Evolutionary conservation across 139 green algal genomes (phyloP).

Genomic region (Auxenochlorella protothecoides): DNA sequence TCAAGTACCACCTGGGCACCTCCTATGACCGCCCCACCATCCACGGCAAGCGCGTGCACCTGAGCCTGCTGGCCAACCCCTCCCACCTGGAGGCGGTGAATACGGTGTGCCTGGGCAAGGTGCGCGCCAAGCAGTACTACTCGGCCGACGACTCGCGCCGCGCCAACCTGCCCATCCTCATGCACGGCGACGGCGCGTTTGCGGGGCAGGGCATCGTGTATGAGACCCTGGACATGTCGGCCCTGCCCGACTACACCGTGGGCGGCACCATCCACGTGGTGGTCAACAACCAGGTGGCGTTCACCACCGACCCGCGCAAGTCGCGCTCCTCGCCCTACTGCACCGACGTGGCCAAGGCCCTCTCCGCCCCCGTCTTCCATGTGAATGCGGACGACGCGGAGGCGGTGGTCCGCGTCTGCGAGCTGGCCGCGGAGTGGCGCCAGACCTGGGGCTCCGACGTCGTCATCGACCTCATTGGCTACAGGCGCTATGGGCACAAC

Average conservation of each 20-base stretch:
- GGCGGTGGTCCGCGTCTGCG: conserved; percentile 74
- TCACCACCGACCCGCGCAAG: conserved; percentile 94
- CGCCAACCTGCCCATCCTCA: conserved; percentile 72
- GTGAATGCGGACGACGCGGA: conserved; percentile 97
- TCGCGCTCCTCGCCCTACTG: conserved; percentile 76
- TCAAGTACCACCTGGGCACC: conserved; percentile 99
- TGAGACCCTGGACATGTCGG: conserved; percentile 92
- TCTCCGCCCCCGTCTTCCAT: conserved; percentile 92
- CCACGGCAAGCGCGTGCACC: conserved; percentile 76
- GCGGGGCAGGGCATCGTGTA: conserved; percentile 95
- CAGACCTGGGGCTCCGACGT: conserved; percentile 84
- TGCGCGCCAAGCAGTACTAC: conserved; percentile 94
- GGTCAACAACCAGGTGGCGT: conserved; percentile 99
- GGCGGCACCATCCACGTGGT: conserved; percentile 93
- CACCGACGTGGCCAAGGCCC: conserved; percentile 93
- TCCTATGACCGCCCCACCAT: conserved; percentile 87
- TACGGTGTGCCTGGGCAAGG: conserved; percentile 88
- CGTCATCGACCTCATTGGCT: conserved; percentile 92
- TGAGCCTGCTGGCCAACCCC: conserved; percentile 93
- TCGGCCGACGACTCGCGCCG: conserved; percentile 38
- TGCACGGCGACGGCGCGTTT: conserved; percentile 95
- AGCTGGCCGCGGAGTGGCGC: conserved; percentile 91
- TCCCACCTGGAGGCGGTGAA: conserved; percentile 94
- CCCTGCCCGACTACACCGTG: conserved; percentile 87
- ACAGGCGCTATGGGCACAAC: conserved; percentile 75